These are phyloP conservation scores for Carnegiea gigantea DNA, from an alignment of 179 eudicot species.

Conservation along the genomic window DNA sequence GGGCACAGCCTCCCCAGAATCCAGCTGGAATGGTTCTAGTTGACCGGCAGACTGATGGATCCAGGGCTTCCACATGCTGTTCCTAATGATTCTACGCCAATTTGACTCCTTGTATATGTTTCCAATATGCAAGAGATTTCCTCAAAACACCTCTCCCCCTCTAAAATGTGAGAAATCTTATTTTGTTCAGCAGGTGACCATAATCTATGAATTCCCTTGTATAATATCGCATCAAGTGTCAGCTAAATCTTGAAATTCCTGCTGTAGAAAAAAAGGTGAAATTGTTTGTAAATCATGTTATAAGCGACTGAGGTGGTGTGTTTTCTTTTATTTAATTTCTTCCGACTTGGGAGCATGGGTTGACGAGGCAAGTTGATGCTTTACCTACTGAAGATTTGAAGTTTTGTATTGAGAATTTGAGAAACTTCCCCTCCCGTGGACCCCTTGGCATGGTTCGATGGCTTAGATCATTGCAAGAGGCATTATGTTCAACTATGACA, in stretches of 20 bases:
- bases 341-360: neutral
- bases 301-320: neutral
- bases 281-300: conserved; percentile 4
- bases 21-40: conserved; percentile 96
- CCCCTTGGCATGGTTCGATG: neutral
- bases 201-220: conserved; percentile 4
- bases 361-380: neutral
- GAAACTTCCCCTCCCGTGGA: neutral
- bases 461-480: neutral
- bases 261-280: neutral
- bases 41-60: conserved; percentile 73
- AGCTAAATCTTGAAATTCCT: neutral
- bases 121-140: neutral
- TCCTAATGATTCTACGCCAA: conserved; percentile 35
- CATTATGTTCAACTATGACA: neutral
- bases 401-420: neutral
- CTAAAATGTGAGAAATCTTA: neutral
- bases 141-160: neutral
- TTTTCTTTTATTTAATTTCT: neutral
- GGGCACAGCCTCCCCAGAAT: conserved; percentile 88
- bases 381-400: neutral
- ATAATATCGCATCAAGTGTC: neutral
- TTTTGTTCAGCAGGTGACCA: conserved; percentile 16
- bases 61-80: conserved; percentile 78
- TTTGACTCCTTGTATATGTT: conserved; percentile 19